Evolutionary conservation across 2,329 filamentous ascomycete genomes (phyloP).

Genomic region (Rhexocercosporidium sp.): DNA sequence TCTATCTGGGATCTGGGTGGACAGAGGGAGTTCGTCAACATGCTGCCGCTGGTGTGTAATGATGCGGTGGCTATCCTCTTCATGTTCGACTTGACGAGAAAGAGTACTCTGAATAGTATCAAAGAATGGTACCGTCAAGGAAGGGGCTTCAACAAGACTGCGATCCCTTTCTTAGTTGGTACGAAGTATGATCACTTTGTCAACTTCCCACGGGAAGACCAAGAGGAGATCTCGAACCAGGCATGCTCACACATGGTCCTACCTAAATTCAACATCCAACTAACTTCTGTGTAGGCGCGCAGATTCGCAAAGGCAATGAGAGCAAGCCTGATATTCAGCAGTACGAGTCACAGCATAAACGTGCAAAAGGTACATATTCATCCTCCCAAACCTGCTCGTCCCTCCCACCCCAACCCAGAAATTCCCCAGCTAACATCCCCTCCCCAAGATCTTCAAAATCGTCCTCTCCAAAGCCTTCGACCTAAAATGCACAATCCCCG

Average conservation of each 20-base stretch:
- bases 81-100: slow-evolving; percentile 98
- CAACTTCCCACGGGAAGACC: slow-evolving; percentile 95
- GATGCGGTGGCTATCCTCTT: slow-evolving; percentile 98
- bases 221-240: slow-evolving; percentile 98
- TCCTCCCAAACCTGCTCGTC: neutral
- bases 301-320: slow-evolving; percentile 99
- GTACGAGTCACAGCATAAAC: slow-evolving; percentile 98
- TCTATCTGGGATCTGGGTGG: slow-evolving; percentile 99
- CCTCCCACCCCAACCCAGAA: neutral
- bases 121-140: slow-evolving; percentile 99
- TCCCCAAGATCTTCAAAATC: slow-evolving; percentile 97
- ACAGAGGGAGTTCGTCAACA: slow-evolving; percentile 99
- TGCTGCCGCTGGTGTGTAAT: slow-evolving; percentile 99
- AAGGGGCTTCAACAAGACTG: slow-evolving; percentile 98
- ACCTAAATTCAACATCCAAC: neutral
- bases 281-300: slow-evolving; percentile 67
- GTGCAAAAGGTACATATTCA: slow-evolving; percentile 82
- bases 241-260: slow-evolving; percentile 51
- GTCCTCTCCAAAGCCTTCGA: slow-evolving; percentile 98
- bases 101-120: slow-evolving; percentile 98
- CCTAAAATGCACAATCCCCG: slow-evolving; percentile 97
- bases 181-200: slow-evolving; percentile 99
- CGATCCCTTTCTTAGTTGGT: slow-evolving; percentile 96
- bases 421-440: slow-evolving; percentile 13
- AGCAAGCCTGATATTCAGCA: slow-evolving; percentile 96